A percentile compares a stretch with the other conserved stretches of the same genome.
phyloP scores from a whole-genome alignment of 2,329 filamentous ascomycete genomes.

The Exophiala lecanii-corni region DNA sequence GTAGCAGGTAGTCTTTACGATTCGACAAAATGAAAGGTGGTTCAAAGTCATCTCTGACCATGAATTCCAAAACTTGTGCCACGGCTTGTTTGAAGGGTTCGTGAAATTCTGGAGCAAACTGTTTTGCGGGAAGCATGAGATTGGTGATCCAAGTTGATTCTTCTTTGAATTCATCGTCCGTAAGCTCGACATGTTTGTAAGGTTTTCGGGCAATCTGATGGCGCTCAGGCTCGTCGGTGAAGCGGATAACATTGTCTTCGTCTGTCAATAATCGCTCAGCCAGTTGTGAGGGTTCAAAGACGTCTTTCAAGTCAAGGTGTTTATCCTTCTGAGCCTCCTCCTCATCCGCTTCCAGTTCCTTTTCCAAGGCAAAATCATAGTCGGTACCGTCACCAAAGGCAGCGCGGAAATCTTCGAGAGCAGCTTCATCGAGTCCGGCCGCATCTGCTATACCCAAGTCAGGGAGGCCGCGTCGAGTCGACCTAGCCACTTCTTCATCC shows the following conservation, averaged over 20 bases:
- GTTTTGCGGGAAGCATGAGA: constrained; percentile 83
- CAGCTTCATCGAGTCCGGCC: constrained; percentile 82
- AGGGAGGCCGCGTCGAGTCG: constrained; percentile 64
- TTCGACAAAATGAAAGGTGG: constrained; percentile 98
- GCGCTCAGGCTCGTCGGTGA: constrained; percentile 84
- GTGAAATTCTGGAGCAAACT: constrained; percentile 65
- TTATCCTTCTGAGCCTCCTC: constrained; percentile 74
- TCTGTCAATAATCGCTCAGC: constrained; percentile 93
- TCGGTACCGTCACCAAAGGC: constrained; percentile 96
- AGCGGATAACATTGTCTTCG: constrained; percentile 85
- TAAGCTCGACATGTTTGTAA: constrained; percentile 76
- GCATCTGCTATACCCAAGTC: constrained; percentile 69
- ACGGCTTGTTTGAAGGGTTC: constrained; percentile 83
- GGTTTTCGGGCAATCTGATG: constrained; percentile 87
- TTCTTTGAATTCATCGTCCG: constrained; percentile 80
- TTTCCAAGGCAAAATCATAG: constrained; percentile 87
- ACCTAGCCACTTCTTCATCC: constrained; percentile 76
- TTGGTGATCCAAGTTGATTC: constrained; percentile 90
- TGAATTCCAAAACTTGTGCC: constrained; percentile 88
- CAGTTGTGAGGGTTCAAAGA: constrained; percentile 94
- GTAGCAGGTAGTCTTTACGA: constrained; percentile 94
- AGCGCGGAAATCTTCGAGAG: constrained; percentile 89
- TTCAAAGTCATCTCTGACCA: constrained; percentile 90
- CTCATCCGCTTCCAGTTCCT: constrained; percentile 79
- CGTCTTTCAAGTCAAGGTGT: constrained; percentile 88